These are phyloP conservation scores for Psilocybe azurescens DNA, from an alignment of 768 basidiomycete genomes.

Conservation along the genomic window DNA sequence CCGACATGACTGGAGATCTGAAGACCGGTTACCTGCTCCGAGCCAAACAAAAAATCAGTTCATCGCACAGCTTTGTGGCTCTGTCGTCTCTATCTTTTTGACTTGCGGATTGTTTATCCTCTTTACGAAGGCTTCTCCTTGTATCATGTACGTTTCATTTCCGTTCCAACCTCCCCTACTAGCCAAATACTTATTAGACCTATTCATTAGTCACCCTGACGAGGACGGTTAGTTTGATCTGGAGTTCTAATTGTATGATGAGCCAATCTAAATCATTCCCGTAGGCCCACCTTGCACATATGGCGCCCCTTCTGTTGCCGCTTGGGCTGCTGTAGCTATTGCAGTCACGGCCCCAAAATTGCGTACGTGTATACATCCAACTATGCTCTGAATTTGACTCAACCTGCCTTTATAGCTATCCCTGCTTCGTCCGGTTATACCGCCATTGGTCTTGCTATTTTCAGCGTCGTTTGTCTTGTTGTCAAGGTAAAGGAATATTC, in stretches of 20 bases:
- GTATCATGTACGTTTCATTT: conserved; percentile 49
- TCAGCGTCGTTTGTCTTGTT: conserved; percentile 49
- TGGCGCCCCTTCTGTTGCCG: conserved; percentile 58
- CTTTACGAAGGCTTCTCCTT: conserved; percentile 66
- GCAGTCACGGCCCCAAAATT: conserved; percentile 54
- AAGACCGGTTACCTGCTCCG: conserved; percentile 75
- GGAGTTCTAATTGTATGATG: conserved; percentile 18
- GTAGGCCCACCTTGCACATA: conserved; percentile 46
- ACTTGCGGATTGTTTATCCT: conserved; percentile 62
- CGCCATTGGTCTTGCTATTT: conserved; percentile 56
- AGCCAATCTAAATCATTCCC: conserved; percentile 27
- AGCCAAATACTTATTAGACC: background rate
- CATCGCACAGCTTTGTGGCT: conserved; percentile 60
- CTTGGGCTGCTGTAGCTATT: conserved; percentile 61
- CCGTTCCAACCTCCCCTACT: background rate
- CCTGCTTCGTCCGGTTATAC: conserved; percentile 61
- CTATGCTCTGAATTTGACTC: background rate
- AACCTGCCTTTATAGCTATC: conserved; percentile 38
- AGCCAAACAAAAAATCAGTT: conserved; percentile 68
- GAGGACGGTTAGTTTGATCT: background rate
- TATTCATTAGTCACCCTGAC: background rate
- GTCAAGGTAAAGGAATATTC: conserved; percentile 34
- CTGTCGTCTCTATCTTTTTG: conserved; percentile 66
- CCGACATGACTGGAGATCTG: conserved; percentile 72
- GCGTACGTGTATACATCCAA: conserved; percentile 33